A percentile compares a stretch with the other conserved stretches of the same genome.
Evolutionary conservation across 2,329 filamentous ascomycete genomes (phyloP).

Genomic region (Ascochyta lentis): DNA sequence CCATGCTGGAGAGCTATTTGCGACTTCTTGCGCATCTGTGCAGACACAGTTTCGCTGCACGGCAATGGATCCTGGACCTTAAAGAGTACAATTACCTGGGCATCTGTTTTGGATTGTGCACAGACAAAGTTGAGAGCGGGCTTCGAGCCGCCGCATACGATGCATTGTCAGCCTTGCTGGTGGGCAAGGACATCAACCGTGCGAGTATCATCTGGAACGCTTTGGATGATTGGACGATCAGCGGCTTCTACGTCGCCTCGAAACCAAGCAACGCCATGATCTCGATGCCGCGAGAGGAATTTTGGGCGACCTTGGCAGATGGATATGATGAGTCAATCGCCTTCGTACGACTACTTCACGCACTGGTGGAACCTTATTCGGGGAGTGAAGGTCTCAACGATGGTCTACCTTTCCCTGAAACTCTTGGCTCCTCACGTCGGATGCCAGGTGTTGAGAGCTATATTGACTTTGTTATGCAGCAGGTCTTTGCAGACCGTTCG

Average conservation of each 20-base stretch:
- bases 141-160: constrained; percentile 85
- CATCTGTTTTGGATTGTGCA: constrained; percentile 79
- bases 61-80: constrained; percentile 74
- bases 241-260: constrained; percentile 42
- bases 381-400: constrained; percentile 72
- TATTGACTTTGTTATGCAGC: constrained; percentile 86
- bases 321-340: constrained; percentile 86
- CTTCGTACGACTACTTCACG: constrained; percentile 78
- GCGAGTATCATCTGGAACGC: constrained; percentile 79
- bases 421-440: constrained; percentile 76
- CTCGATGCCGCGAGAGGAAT: constrained; percentile 46
- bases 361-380: constrained; percentile 71
- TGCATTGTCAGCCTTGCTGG: constrained; percentile 76
- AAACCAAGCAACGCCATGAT: constrained; percentile 38
- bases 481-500: constrained; percentile 73
- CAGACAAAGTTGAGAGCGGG: constrained; percentile 75
- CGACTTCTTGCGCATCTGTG: constrained; percentile 84
- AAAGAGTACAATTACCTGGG: constrained; percentile 73
- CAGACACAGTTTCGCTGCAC: constrained; percentile 73
- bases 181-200: constrained; percentile 71
- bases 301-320: constrained; percentile 75
- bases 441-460: constrained; percentile 90
- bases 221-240: constrained; percentile 76
- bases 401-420: constrained; percentile 83
- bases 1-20: constrained; percentile 95